Base-by-base conservation (phyloP, 192 early-diverging fungal genomes). In the Oehlia diaphana region DNA sequence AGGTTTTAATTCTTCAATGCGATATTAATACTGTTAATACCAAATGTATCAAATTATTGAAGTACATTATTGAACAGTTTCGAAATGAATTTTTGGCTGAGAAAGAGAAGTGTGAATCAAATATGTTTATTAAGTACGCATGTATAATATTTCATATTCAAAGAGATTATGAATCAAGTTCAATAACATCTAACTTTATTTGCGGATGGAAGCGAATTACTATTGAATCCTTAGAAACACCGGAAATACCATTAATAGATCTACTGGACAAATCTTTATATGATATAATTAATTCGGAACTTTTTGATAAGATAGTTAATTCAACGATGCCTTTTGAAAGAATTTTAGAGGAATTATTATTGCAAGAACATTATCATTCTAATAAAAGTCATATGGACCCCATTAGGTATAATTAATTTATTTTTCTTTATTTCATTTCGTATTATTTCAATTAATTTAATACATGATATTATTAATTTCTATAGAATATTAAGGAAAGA, bases 1-100 rank as follows among this genome's bases (percentile, higher is more conserved):
- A 78, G 28, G 14, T 78, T 9, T 61, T 47, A 4, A 35, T 78
- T 3, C 12, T 78, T 19, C 77, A 78, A 31, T 78, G 77, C 28
- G 77, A 78, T 69, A 12, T 44, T 37, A 4, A 31, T n/a, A 5
- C 63, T 31, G 28, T 66, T 44, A 37, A 63, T 33, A 37, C 9
- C 3, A 64, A 31, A 63, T 77, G 63, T 66, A 67, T 77, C 2
- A 77, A 69, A n/a, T 31, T 77, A 23, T 19, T 63, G 2, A 63
- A 66, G 1, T 67, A 70, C 33, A 63, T 77, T 47, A 66, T 77
- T 9, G 76, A 77, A 26, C 33, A 66, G n/a, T 66, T 70, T 31
- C 4, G 26, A 23, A 68, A 33, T 63, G 63, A 77, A 21, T 77
- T 14, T 62, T 26, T 62, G 12, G 2, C 19, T 16, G 0, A 58